These are phyloP conservation scores for Cymodocea nodosa DNA, from an alignment of 116 monocot species.

Conservation along the genomic window DNA sequence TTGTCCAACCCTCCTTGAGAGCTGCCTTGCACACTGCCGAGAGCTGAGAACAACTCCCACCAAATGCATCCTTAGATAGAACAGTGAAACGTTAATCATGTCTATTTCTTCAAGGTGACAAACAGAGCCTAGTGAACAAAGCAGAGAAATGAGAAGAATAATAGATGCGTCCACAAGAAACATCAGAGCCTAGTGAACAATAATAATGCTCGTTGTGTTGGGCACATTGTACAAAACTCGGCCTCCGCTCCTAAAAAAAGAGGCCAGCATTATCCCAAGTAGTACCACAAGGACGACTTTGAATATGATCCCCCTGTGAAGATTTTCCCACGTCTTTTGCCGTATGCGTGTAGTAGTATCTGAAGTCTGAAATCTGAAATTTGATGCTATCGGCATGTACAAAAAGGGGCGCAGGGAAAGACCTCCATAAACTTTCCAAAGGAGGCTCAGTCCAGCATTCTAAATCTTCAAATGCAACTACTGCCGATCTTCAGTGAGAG, in stretches of 20 bases:
- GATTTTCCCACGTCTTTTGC: neutral
- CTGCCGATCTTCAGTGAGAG: neutral
- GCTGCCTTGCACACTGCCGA: too few relatives aligned
- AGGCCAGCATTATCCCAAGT: neutral
- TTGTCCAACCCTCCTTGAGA: too few relatives aligned
- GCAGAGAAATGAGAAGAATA: too few relatives aligned
- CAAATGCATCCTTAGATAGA: too few relatives aligned
- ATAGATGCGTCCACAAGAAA: too few relatives aligned
- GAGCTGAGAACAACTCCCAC: too few relatives aligned
- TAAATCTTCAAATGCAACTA: neutral
- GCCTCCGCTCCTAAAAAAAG: neutral
- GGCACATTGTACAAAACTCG: neutral
- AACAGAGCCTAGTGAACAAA: too few relatives aligned
- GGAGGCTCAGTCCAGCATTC: neutral
- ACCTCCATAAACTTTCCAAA: neutral
- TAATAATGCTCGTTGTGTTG: neutral
- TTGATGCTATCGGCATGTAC: slow-evolving; percentile 1
- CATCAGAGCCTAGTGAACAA: too few relatives aligned
- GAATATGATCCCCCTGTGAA: neutral
- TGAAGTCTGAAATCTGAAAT: neutral
- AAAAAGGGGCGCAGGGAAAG: neutral
- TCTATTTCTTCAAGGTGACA: too few relatives aligned
- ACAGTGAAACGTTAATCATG: too few relatives aligned
- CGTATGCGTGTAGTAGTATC: neutral
- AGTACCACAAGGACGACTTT: neutral